Conservation (phyloP, 805 yeast species). For the Saccharomycopsis sp. region DNA sequence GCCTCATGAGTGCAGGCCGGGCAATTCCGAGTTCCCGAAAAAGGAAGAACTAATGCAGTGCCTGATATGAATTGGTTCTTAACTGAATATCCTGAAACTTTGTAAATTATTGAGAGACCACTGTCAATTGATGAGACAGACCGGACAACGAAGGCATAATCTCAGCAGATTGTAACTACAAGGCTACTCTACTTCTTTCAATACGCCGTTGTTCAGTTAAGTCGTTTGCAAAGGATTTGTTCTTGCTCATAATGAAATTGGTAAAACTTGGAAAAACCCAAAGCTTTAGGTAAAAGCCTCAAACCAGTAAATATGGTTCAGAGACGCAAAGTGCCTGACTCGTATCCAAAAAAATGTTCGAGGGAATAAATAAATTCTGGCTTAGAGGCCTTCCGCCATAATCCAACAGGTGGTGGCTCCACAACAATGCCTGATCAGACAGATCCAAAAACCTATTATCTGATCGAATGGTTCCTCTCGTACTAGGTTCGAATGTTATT, state of each 20-base stretch:
- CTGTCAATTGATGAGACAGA: no score
- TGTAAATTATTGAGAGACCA: no score
- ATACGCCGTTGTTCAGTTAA: conserved; percentile 41
- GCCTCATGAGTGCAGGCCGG: no score
- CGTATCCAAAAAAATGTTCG: conserved; percentile 37
- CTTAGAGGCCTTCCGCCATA: conserved; percentile 43
- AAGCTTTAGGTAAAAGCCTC: conserved; percentile 35
- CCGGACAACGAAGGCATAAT: conserved; percentile 39
- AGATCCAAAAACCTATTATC: conserved; percentile 41
- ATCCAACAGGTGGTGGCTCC: conserved; percentile 45
- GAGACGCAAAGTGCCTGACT: conserved; percentile 38
- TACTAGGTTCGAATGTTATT: conserved; percentile 39
- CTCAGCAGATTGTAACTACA: conserved; percentile 49
- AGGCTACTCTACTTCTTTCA: conserved; percentile 48
- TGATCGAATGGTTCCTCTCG: conserved; percentile 43
- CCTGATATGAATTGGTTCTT: no score
- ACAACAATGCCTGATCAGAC: conserved; percentile 41
- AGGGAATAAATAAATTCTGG: conserved; percentile 44
- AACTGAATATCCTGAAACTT: no score
- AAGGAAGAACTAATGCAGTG: no score
- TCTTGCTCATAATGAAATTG: conserved; percentile 40
- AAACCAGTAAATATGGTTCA: conserved; percentile 37
- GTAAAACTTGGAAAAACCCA: conserved; percentile 37
- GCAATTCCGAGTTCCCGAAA: no score
- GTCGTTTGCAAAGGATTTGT: conserved; percentile 42